Evolutionary conservation across 1,139 yeast genomes (phyloP).

Genomic region (Zygoascus sp.): DNA sequence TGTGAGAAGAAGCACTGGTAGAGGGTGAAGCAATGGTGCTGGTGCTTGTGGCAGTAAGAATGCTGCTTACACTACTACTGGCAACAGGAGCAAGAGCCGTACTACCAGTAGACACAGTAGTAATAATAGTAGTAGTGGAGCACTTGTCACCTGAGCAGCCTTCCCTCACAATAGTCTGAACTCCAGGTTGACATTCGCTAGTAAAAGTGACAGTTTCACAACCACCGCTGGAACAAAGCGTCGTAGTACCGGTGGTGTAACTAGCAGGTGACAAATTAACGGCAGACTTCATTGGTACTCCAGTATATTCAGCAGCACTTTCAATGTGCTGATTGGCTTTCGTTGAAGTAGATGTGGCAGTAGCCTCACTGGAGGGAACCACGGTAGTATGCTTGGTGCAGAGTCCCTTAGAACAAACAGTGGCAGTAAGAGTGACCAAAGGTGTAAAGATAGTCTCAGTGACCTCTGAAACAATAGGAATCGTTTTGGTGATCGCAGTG

Average conservation of each 20-base stretch:
- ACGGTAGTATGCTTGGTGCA: background rate
- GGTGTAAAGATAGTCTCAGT: constrained; percentile 4
- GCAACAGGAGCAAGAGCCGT: background rate
- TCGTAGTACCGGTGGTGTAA: background rate
- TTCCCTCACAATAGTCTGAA: constrained; percentile 1
- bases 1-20: background rate
- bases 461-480: constrained; percentile 2
- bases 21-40: constrained; percentile 1
- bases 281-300: background rate
- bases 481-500: constrained; percentile 2
- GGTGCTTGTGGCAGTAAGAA: too few species aligned
- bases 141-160: background rate
- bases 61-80: constrained; percentile 2
- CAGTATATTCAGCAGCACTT: constrained; percentile 2
- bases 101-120: constrained; percentile 6
- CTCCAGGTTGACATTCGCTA: constrained; percentile 5
- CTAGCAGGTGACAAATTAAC: background rate
- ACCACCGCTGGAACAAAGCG: background rate
- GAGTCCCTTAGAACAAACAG: background rate
- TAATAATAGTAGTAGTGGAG: constrained; percentile 1
- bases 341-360: background rate
- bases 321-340: background rate
- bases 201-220: constrained; percentile 6
- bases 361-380: background rate
- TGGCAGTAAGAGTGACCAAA: constrained; percentile 1